phyloP scores from a whole-genome alignment of 306 rosid species.

The Nissolia schottii region DNA sequence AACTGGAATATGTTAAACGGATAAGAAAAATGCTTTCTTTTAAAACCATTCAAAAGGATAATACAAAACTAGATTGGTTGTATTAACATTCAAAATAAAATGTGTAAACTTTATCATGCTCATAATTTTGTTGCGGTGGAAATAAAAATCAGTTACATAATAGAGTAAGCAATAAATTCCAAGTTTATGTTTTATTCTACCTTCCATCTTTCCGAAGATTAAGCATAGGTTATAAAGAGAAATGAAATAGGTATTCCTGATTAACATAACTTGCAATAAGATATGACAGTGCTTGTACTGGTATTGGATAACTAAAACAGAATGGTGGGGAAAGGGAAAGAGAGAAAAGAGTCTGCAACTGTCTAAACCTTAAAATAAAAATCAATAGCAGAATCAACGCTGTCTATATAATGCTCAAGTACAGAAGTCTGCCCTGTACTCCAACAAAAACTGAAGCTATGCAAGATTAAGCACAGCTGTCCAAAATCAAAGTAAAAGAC shows the following conservation, averaged over 20 bases:
- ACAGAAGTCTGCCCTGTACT: not conserved
- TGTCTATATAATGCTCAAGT: conserved; percentile 7
- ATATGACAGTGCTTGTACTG: not conserved
- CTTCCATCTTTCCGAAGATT: not conserved
- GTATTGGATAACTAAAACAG: not conserved
- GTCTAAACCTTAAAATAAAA: conserved; percentile 9
- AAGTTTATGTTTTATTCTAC: not conserved
- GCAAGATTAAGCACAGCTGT: not conserved
- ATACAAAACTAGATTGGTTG: not conserved
- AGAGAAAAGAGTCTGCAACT: not conserved
- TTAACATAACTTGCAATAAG: not conserved
- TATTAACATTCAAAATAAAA: not conserved
- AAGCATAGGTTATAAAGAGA: not conserved
- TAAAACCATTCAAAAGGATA: not conserved
- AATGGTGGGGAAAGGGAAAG: not conserved
- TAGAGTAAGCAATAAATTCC: not conserved
- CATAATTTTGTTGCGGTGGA: not conserved
- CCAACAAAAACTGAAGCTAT: conserved; percentile 1
- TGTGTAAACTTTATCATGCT: not conserved
- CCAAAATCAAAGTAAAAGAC: not conserved
- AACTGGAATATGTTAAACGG: not conserved
- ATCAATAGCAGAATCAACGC: not conserved
- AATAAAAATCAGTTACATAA: not conserved
- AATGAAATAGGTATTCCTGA: not conserved
- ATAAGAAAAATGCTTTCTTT: not conserved